Evolutionary conservation across 192 early-diverging fungal genomes (phyloP).

Genomic region (Funneliformis geosporum): DNA sequence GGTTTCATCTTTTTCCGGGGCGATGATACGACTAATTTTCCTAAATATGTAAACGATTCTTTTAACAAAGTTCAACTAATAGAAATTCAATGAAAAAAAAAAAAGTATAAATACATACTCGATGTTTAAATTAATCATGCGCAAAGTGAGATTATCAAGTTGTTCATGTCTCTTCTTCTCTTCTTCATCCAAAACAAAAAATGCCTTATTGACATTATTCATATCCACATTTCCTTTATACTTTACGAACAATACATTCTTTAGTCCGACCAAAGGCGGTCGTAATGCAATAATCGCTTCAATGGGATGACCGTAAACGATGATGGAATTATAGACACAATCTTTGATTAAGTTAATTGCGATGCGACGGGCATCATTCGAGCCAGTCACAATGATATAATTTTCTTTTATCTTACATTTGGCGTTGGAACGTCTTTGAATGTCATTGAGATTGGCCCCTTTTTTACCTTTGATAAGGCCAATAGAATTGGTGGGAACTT

Average conservation of each 20-base stretch:
- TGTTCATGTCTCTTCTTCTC: neutral
- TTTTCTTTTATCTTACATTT: neutral
- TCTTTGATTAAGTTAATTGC: neutral
- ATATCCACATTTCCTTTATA: neutral
- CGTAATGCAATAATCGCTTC: constrained; percentile 10
- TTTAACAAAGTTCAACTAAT: neutral
- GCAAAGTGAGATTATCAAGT: neutral
- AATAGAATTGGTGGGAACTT: neutral
- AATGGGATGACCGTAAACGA: neutral
- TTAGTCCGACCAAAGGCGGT: neutral
- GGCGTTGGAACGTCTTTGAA: neutral
- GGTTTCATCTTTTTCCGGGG: neutral
- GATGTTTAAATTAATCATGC: neutral
- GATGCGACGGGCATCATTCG: neutral
- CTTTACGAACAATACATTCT: neutral
- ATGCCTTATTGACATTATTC: neutral
- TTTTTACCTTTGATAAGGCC: neutral
- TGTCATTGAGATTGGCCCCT: neutral
- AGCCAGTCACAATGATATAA: neutral
- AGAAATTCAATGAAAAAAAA: neutral
- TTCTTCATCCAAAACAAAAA: neutral
- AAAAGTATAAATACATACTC: neutral
- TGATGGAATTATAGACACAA: neutral
- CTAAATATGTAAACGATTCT: neutral
- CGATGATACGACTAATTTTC: neutral